These are phyloP conservation scores for Pythium insidiosum DNA, from an alignment of 352 stramenopile genomes.

Conservation along the genomic window DNA sequence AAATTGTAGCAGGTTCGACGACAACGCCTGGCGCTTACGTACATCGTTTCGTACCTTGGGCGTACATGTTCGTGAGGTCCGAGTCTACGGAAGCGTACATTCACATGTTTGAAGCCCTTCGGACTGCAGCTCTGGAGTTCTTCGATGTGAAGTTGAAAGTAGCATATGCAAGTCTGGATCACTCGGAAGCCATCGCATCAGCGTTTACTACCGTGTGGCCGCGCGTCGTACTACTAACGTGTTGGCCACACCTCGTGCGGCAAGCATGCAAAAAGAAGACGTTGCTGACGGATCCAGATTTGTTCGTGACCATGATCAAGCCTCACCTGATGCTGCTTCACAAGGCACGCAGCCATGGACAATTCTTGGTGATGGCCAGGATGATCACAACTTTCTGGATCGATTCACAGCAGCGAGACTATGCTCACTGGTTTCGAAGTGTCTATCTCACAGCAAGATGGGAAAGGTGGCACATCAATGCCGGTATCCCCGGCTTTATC, in stretches of 20 bases:
- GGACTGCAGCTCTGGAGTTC: background rate
- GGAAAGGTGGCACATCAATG: background rate
- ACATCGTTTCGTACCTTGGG: no score
- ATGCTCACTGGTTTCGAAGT: background rate
- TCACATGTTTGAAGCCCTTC: background rate
- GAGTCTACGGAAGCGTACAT: constrained; percentile 2
- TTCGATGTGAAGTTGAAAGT: background rate
- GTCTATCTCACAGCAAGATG: background rate
- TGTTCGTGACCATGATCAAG: constrained; percentile 2
- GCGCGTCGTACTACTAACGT: background rate
- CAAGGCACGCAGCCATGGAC: background rate
- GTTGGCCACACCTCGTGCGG: constrained; percentile 4
- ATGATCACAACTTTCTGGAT: background rate
- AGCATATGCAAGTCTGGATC: constrained; percentile 1
- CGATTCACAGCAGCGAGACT: background rate
- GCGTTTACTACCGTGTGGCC: constrained; percentile 3
- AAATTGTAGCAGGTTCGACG: background rate
- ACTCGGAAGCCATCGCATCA: constrained; percentile 6
- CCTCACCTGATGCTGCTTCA: constrained; percentile 2
- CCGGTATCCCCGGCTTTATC: background rate
- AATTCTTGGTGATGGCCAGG: constrained; percentile 5
- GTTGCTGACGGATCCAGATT: background rate
- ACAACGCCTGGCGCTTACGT: constrained; percentile 1
- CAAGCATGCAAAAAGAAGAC: background rate
- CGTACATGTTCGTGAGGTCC: constrained; percentile 4